These are phyloP conservation scores for Exophiala sideris DNA, from an alignment of 2,329 filamentous ascomycete species.

Conservation along the genomic window DNA sequence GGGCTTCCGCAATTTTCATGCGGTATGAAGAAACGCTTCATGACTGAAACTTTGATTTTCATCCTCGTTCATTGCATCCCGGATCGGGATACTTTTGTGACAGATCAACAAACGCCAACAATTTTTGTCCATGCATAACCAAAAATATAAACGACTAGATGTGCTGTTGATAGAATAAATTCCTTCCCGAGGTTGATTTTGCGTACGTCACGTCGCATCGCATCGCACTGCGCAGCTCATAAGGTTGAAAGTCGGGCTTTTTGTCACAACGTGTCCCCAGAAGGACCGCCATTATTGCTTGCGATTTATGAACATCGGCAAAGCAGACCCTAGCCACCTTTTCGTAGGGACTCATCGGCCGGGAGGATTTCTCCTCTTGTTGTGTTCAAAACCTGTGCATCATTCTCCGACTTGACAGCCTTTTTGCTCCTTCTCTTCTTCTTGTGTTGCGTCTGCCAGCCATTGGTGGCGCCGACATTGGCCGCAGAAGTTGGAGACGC, in stretches of 20 bases:
- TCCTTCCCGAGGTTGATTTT: neutral
- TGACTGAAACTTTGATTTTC: neutral
- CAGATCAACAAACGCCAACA: conserved; percentile 24
- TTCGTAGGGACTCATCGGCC: conserved; percentile 42
- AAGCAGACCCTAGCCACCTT: conserved; percentile 40
- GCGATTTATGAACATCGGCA: conserved; percentile 15
- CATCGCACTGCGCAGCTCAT: neutral
- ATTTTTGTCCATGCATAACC: conserved; percentile 23
- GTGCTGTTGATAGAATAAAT: conserved; percentile 23
- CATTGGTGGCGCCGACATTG: conserved; percentile 1
- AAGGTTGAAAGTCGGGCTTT: too few relatives aligned
- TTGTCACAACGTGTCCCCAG: too few relatives aligned
- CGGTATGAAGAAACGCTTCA: neutral
- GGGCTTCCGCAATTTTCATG: too few relatives aligned
- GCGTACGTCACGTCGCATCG: neutral
- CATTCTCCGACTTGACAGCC: conserved; percentile 36
- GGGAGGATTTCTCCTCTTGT: conserved; percentile 39
- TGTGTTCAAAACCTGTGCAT: conserved; percentile 31
- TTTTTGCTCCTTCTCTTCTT: conserved; percentile 45
- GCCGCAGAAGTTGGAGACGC: neutral
- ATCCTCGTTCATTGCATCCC: conserved; percentile 9
- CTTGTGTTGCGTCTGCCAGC: conserved; percentile 39
- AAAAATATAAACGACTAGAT: conserved; percentile 26
- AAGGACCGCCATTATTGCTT: neutral
- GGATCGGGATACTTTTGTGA: conserved; percentile 5